Evolutionary conservation across 2,329 filamentous ascomycete species (phyloP), one percentile per base, ranked within the genome.

Genomic region (Zelopaecilomyces penicillatus): DNA sequence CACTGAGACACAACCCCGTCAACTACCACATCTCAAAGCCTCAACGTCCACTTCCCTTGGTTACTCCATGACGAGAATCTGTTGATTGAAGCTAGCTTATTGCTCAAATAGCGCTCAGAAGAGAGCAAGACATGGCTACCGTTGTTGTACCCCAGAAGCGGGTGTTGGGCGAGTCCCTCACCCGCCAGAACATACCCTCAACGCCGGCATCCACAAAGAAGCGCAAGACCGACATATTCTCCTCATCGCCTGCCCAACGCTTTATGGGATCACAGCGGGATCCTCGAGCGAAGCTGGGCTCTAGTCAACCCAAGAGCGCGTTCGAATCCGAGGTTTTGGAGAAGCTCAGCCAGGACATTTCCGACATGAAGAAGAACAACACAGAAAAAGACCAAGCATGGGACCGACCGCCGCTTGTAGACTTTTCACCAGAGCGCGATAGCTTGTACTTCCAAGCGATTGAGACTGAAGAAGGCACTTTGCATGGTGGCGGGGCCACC

Each of bases 271-370:
- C 83, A 4, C 77, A 84, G 53, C 77, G 76, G 60, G 73, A 69
- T n/a, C 71, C 67, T 8, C 76, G 78, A 53, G 77, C 75, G 51
- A 82, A 80, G 58, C 62, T 64, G 30, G 74, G 78, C 50, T 91
- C 85, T 2, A 90, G 78, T 54, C 87, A 90, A 64, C 78, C 79
- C 11, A 96, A 95, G 69, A 95, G 89, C 62, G 78, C 85, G 44
- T 98, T 98, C 62, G 93, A 97, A 66, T 83, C 85, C 47, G 89
- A 96, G 61, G 87, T 95, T 2, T 75, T 98, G 50, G 91, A 96
- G 73, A 95, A 95, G 71, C 78, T 98, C 65, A 93, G 88, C 50
- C 91, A 97, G 65, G 89, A 96, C 60, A 90, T 97, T 50, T 83
- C 79, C 27, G 85, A 83, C 19, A 73, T 94, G 54, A 95, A 90